Percentiles rank a stretch among this genome's conserved stretches.
Evolutionary conservation across 2,329 filamentous ascomycete genomes (phyloP).

Genomic region (Stachybotrys chlorohalonatus): DNA sequence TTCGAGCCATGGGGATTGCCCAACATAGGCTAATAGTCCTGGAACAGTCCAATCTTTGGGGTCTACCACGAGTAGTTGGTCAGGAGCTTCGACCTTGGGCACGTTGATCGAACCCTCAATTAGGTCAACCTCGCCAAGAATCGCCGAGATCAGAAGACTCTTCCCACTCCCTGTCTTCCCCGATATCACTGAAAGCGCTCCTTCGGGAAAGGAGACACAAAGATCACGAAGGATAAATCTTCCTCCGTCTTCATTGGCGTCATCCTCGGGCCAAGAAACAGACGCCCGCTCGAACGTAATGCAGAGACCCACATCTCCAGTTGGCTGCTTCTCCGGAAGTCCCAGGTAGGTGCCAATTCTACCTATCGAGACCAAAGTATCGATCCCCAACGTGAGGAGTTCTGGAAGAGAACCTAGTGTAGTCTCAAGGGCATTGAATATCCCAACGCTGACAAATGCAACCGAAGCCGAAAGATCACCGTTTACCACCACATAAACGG

Average conservation of each 20-base stretch:
- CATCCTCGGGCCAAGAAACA: conserved; percentile 66
- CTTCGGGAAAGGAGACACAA: conserved; percentile 55
- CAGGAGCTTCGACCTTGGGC: conserved; percentile 37
- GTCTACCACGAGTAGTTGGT: conserved; percentile 55
- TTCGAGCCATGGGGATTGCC: conserved; percentile 78
- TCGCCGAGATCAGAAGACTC: conserved; percentile 62
- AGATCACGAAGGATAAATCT: conserved; percentile 58
- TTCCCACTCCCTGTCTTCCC: conserved; percentile 74
- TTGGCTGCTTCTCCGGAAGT: conserved; percentile 52
- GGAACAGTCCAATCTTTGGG: conserved; percentile 61
- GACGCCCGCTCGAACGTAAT: conserved; percentile 59
- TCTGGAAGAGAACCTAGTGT: conserved; percentile 67
- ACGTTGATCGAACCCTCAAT: conserved; percentile 51
- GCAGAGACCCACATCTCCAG: conserved; percentile 43
- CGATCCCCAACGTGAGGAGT: conserved; percentile 59
- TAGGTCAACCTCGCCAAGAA: conserved; percentile 68
- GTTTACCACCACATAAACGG: conserved; percentile 56
- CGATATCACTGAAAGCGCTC: conserved; percentile 64
- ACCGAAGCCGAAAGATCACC: conserved; percentile 60
- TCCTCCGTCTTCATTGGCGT: conserved; percentile 44
- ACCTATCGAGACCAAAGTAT: conserved; percentile 63
- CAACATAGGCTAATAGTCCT: conserved; percentile 62
- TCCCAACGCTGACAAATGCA: conserved; percentile 68
- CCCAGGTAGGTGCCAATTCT: conserved; percentile 64
- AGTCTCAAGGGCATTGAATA: conserved; percentile 64